phyloP scores from a whole-genome alignment of 345 rosid species.

The Gossypium ekmanianum region DNA sequence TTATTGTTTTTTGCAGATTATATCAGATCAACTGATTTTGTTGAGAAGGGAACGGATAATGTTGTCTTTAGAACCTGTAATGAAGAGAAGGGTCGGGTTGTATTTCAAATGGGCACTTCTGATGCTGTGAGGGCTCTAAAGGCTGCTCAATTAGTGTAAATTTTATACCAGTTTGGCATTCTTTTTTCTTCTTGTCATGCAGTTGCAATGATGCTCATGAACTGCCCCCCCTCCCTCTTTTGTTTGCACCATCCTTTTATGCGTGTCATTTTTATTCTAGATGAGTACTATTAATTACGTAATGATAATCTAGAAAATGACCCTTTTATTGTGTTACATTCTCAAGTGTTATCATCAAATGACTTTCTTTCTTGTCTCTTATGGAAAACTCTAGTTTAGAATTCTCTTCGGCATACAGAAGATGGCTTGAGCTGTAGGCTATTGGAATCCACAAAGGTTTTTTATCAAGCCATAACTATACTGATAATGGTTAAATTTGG shows the following conservation, averaged over 20 bases:
- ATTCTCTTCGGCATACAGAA: background rate
- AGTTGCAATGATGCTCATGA: background rate
- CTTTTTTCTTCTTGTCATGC: background rate
- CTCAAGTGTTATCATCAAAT: background rate
- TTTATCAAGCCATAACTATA: no score
- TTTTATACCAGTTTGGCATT: background rate
- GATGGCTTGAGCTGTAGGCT: background rate
- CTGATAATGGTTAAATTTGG: background rate
- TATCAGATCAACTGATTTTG: slow-evolving; percentile 65
- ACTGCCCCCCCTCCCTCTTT: no score
- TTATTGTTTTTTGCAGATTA: slow-evolving; percentile 30
- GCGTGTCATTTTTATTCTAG: background rate
- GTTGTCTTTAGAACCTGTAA: slow-evolving; percentile 81
- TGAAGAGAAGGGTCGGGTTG: slow-evolving; percentile 58
- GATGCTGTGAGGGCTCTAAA: slow-evolving; percentile 86
- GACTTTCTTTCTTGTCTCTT: background rate
- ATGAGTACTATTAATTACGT: background rate
- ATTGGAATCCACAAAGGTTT: background rate
- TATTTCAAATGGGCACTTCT: slow-evolving; percentile 91
- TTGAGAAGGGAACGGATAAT: slow-evolving; percentile 78
- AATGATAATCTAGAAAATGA: background rate
- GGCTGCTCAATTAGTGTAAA: slow-evolving; percentile 78
- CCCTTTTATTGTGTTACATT: background rate
- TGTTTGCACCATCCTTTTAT: background rate
- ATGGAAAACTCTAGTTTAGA: background rate